Evolutionary conservation across 441 rosid species (phyloP).

Genomic region (Syzygium malaccense): DNA sequence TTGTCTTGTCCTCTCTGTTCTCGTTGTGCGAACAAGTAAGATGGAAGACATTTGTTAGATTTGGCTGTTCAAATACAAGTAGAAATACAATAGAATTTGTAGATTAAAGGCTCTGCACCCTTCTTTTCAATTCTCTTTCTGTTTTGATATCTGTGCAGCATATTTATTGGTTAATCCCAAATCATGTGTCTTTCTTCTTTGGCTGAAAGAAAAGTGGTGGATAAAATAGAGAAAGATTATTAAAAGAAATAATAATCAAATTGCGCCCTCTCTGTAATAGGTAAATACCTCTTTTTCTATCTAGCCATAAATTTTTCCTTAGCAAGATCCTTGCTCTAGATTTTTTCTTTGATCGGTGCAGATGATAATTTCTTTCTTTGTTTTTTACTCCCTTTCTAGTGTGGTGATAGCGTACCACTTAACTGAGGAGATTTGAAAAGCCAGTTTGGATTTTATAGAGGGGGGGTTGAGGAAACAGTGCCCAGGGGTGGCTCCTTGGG

Average conservation of each 20-base stretch:
- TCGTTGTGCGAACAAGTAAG: constrained; percentile 84
- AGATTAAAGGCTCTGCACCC: background rate
- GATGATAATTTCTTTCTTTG: background rate
- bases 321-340: background rate
- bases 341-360: background rate
- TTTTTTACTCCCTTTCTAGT: background rate
- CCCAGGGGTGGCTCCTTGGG: background rate
- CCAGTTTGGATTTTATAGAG: background rate
- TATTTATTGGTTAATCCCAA: background rate
- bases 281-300: background rate
- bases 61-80: background rate
- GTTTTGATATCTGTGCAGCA: background rate
- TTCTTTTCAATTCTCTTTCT: background rate
- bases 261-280: background rate
- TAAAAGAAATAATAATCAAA: background rate
- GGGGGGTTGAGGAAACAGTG: no score
- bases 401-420: background rate
- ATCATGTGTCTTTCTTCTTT: background rate
- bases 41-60: background rate
- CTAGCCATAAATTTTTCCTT: background rate
- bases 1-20: constrained; percentile 81
- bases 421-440: background rate
- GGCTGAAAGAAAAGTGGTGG: background rate
- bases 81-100: background rate
- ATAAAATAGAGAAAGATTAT: background rate